These are phyloP conservation scores for Taxillus chinensis DNA, from an alignment of 164 flowering plant species.

Conservation along the genomic window DNA sequence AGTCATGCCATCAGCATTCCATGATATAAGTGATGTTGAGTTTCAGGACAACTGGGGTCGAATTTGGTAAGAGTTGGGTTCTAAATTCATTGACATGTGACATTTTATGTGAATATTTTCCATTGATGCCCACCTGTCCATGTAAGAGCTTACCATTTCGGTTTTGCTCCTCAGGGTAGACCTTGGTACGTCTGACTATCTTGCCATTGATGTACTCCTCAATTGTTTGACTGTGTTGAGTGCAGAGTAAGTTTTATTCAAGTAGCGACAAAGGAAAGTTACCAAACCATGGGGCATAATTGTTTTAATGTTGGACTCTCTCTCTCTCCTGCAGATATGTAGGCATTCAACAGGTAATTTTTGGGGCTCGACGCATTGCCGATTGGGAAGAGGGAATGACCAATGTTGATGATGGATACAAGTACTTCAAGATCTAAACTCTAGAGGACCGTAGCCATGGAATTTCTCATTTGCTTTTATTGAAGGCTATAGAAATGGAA, in stretches of 20 bases:
- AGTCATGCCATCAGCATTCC: conserved; percentile 86
- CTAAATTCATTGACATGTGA: too few species aligned
- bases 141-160: neutral
- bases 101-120: too few species aligned
- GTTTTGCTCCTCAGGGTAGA: conserved; percentile 60
- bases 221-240: conserved; percentile 80
- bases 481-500: too few species aligned
- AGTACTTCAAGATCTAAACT: conserved; percentile 64
- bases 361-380: conserved; percentile 70
- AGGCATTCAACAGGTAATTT: conserved; percentile 80
- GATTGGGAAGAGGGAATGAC: conserved; percentile 98
- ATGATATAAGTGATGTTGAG: conserved; percentile 85
- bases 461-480: too few species aligned
- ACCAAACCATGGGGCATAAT: neutral
- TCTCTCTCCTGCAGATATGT: conserved; percentile 39
- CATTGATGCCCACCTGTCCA: neutral
- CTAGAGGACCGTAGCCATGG: neutral
- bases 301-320: neutral
- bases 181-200: conserved; percentile 81
- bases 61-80: conserved; percentile 43
- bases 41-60: conserved; percentile 97
- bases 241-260: conserved; percentile 51
- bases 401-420: conserved; percentile 64
- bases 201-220: conserved; percentile 83
- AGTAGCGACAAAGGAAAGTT: too few species aligned